Base-by-base conservation (phyloP, 2,329 filamentous ascomycete species). In the Ascochyta clinopodiicola region DNA sequence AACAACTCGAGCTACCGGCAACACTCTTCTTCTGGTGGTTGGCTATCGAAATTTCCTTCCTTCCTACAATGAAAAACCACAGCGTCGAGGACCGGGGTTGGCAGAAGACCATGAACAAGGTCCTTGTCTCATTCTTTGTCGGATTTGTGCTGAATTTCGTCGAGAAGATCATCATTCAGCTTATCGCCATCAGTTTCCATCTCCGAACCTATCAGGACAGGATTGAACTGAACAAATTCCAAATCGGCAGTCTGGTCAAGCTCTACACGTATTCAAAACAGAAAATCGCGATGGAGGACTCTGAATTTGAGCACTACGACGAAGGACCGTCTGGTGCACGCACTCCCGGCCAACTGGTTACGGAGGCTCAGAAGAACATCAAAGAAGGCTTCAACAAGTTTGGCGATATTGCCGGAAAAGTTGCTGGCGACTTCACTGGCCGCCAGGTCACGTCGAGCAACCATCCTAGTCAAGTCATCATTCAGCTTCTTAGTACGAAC, bases 151-250 rank as follows among this genome's bases (percentile, higher is more conserved):
- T 97, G 59, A 97, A 98, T 75, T 89, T 95, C 57, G 81, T 89
- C 47, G 93, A 97, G 75, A 98, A 97, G 80, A 90, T 97, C 57
- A 84, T 96, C 63, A 96, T 97, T 51, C 93, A 97, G 71, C 88
- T 96, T 77, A 96, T 98, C 64, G 93, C 94, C 29, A 93, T 93
- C 54, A 92, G 89, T 59, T 98, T 98, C 76, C 94, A 98, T 73
- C 81, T 91, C 54, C 86, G 94, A 39, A 97, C 94, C 0, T 98
- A 98, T 69, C 88, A 91, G 22, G 91, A 94, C 65, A 84, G 94
- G 15, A 97, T 97, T 66, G 91, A 95, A 59, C 83, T 94, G 74
- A 96, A 96, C 80, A 96, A 96, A 72, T 92, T 93, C 61, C 90
- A 96, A 69, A 92, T 96, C 54, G 86, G 82, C 10, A 86, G 83